Evolutionary conservation across 75 land plant genomes (phyloP), one percentile per base, ranked within the genome.

Genomic region (Cupressus sempervirens): DNA sequence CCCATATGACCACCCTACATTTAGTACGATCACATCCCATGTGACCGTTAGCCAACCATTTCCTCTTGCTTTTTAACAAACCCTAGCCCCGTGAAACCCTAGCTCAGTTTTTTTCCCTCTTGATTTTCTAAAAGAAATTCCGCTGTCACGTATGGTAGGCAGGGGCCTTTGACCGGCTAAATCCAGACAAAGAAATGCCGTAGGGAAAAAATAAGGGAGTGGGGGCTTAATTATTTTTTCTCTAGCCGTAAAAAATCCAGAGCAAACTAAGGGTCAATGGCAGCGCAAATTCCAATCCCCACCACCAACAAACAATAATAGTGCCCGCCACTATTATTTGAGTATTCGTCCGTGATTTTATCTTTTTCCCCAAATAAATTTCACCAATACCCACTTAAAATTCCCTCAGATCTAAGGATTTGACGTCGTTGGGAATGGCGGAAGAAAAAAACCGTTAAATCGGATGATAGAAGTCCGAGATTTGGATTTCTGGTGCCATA

Each of bases 371-470:
- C 26, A 62, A 62, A 62, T 62, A 62, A 62, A 62, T 62, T 62
- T 23, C 67, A 62, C 23, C 67, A 62, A 62, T 62, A 62, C 67
- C 67, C 67, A 62, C 67, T 62, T 62, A 62, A 70, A 70, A 30
- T 70, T 50, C 52, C 74, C 74, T 11, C 74, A 70, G 74, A 70
- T 70, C 74, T 32, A 70, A 70, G 62, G 54, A 50, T 82, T 53
- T 52, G 56, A 82, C 83, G 62, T 48, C 83, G 83, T 82, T 81
- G 82, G 53, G 82, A 48, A 81, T 81, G 82, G 53, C 34, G 62
- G 30, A 36, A 53, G 36, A 54, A 35, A 52, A 82, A 82, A 82
- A 32, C 65, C 62, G 56, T 82, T 82, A 53, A 82, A 53, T 82
- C 83, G 62, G 83, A 79, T 70, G 74, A 70, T 29, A 23, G 35